Base-by-base conservation (phyloP, 1,139 yeast species). In the Blastobotrys proliferans region DNA sequence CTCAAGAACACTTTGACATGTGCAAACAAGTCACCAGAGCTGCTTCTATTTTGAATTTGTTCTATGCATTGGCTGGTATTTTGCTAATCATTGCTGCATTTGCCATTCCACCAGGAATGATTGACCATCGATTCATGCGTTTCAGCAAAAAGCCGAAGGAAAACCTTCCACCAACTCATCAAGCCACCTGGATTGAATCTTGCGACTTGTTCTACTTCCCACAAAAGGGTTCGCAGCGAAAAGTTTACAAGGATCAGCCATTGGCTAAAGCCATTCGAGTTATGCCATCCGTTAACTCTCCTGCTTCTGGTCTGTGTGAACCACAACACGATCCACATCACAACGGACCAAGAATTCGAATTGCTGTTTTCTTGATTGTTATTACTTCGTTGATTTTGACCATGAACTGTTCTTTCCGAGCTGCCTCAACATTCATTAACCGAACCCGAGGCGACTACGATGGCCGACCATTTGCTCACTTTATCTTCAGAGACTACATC, bases 101-200 rank as follows among this genome's bases (percentile, higher is more conserved):
- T 57, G 51, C 74, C 46, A 66, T 77, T 53, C 74, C 76, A 45
- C 81, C 87, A 20, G 77, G 85, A 11, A 53, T 63, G 37, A 70
- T 70, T 48, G 82, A 79, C 57, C 76, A 72, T 53, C 63, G 67
- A 39, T 66, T 79, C 20, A 8, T 35, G 21, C 36, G 31, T 17
- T 40, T 36, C 35, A 24, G 6, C 34, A 44, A 51, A 44, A 47
- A 46, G 38, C 36, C 41, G 13, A 44, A 45, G 35, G 35, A 47
- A 42, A 40, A 32, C 14, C 45, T 56, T 17, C 67, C 67, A 27
- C 58, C 41, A 64, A 79, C 86, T 16, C 77, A 77, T 58, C 92
- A 83, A 61, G 86, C 94, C 29, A 80, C 82, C 74, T 83, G 94
- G 94, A 79, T 83, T 56, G 80, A 80, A 57, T 73, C 79, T 1